A percentile compares a stretch with the other conserved stretches of the same genome.
These are phyloP conservation scores for Candida michaelii DNA, from an alignment of 805 yeast species.

Conservation along the genomic window DNA sequence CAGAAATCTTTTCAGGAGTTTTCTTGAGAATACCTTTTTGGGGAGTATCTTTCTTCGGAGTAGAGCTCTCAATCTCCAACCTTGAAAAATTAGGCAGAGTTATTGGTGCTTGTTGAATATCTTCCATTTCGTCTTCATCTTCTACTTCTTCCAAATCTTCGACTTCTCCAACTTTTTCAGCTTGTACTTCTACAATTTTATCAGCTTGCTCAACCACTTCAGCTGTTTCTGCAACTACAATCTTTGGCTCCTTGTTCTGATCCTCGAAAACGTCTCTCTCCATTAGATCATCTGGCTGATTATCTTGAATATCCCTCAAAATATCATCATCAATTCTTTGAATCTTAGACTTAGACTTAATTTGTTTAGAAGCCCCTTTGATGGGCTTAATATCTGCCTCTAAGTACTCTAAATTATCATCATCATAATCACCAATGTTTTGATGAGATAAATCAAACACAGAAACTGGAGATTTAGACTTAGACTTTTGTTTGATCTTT, in stretches of 20 bases:
- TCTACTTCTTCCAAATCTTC: neutral
- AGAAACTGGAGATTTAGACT: slow-evolving; percentile 15
- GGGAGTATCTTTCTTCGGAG: neutral
- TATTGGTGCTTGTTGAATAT: neutral
- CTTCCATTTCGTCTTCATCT: neutral
- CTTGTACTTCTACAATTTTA: neutral
- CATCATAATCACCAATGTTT: slow-evolving; percentile 37
- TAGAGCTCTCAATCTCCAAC: slow-evolving; percentile 2
- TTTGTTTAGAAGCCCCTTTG: neutral
- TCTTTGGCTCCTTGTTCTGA: neutral
- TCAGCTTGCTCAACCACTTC: neutral
- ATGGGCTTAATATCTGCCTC: slow-evolving; percentile 16
- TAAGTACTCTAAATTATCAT: slow-evolving; percentile 26
- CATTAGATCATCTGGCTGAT: neutral
- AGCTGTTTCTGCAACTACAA: neutral
- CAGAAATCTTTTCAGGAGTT: neutral
- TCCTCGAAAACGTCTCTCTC: neutral
- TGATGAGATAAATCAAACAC: slow-evolving; percentile 28
- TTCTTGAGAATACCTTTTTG: neutral
- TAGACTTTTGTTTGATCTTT: slow-evolving; percentile 11
- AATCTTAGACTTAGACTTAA: neutral
- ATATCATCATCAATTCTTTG: slow-evolving; percentile 7
- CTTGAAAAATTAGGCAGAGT: slow-evolving; percentile 3
- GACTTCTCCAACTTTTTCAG: too few relatives aligned
- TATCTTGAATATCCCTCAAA: neutral